Evolutionary conservation across 2,329 filamentous ascomycete species (phyloP).

Genomic region (Penicillium sp.): DNA sequence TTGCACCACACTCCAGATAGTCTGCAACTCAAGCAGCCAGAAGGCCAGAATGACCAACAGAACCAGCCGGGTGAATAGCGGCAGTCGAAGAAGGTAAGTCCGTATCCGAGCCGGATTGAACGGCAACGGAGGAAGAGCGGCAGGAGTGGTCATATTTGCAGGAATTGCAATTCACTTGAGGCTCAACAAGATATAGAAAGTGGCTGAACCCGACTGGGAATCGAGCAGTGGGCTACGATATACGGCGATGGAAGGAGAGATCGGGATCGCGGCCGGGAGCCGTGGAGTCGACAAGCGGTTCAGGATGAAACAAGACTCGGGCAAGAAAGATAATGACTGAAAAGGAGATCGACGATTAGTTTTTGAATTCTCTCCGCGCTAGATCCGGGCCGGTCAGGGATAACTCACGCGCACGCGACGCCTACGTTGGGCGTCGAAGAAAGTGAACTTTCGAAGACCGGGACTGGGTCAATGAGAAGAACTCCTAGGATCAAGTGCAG

Average conservation of each 20-base stretch:
- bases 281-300: neutral
- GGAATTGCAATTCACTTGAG: neutral
- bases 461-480: neutral
- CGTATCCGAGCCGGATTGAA: slow-evolving; percentile 75
- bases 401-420: slow-evolving; percentile 23
- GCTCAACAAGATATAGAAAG: neutral
- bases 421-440: neutral
- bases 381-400: slow-evolving; percentile 15
- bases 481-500: neutral
- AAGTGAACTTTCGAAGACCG: neutral
- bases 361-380: slow-evolving; percentile 1
- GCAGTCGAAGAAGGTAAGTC: slow-evolving; percentile 81
- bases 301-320: neutral
- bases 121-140: slow-evolving; percentile 54
- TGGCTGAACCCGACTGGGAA: neutral
- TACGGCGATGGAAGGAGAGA: neutral
- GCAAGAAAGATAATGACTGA: slow-evolving; percentile 8
- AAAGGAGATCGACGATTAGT: slow-evolving; percentile 1
- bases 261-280: neutral
- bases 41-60: slow-evolving; percentile 67
- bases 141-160: slow-evolving; percentile 46
- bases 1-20: slow-evolving; percentile 69
- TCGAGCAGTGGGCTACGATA: neutral
- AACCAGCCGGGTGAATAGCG: slow-evolving; percentile 78
- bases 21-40: slow-evolving; percentile 70